These are phyloP conservation scores for Orbilia ellipsospora DNA, from an alignment of 2,329 filamentous ascomycete genomes.

Conservation along the genomic window DNA sequence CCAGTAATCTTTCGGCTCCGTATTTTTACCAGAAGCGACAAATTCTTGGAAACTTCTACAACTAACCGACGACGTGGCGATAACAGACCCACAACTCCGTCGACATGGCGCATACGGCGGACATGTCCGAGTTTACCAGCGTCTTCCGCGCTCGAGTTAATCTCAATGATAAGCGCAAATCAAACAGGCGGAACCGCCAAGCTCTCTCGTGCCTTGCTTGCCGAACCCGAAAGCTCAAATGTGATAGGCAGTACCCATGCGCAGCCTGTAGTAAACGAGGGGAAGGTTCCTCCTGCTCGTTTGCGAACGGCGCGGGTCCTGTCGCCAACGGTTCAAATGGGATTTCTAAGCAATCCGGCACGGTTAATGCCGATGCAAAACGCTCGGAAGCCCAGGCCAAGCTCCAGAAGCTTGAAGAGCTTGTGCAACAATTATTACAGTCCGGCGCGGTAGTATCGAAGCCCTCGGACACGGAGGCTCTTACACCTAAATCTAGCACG, in stretches of 20 bases:
- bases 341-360: conserved; percentile 25
- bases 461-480: conserved; percentile 59
- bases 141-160: conserved; percentile 63
- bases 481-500: conserved; percentile 60
- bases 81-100: background rate
- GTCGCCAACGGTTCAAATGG: conserved; percentile 8
- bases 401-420: conserved; percentile 63
- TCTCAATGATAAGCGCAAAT: conserved; percentile 61
- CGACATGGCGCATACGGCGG: conserved; percentile 46
- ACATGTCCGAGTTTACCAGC: conserved; percentile 59
- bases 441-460: conserved; percentile 55
- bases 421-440: conserved; percentile 63
- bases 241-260: conserved; percentile 64
- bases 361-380: conserved; percentile 17
- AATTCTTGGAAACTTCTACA: background rate
- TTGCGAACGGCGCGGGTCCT: conserved; percentile 3
- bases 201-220: conserved; percentile 64
- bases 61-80: background rate
- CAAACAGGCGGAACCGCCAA: conserved; percentile 63
- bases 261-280: conserved; percentile 63
- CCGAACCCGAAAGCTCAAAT: conserved; percentile 64
- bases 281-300: conserved; percentile 57
- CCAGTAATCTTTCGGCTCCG: conserved; percentile 49
- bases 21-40: conserved; percentile 11
- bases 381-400: conserved; percentile 63